Base-by-base conservation (phyloP, 805 yeast genomes). In the Clavispora phyllophila region DNA sequence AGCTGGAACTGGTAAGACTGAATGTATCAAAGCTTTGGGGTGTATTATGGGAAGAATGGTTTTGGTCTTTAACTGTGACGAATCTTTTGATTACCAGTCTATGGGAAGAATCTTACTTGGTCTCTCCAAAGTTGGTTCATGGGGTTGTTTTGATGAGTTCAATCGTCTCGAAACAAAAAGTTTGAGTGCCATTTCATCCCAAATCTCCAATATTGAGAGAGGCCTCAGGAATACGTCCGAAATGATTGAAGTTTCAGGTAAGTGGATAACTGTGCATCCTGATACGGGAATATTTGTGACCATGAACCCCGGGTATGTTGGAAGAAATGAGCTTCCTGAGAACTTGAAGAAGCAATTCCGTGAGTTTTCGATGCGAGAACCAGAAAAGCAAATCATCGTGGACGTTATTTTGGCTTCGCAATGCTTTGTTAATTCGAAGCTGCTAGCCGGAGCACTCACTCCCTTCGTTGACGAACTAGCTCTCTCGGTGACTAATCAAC, bases 1-100 rank as follows among this genome's bases (percentile, higher is more conserved):
- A 1, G 96, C 98, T 2, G 98, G 98, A 33, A 91, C 98, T 0
- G 98, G 98, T 50, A 91, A 91, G 57, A 91, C 98, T 0, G 98
- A 91, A 58, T 75, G 95, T 0, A 74, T 91, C 20, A 91, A 91
- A 58, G 86, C 95, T 0, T 66, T 90, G 24, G 96, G 93, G 1
- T 79, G 79, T 33, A 79, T 78, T 29, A 64, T 91, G 7, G 98
- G 98, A 7, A 73, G 79, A 44, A 77, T 80, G 76, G 96, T 88
- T 0, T 60, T 85, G 9, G 96, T 91, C 0, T 90, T 91, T 60
- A 83, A 88, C 57, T 91, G 98, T 66, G 98, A 91, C 54, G 96
- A 90, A 39, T 66, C 86, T 0, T 91, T 87, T 65, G 96, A 90
- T 54, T 84, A 75, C 54, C 83, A 76, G 43, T 76, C 95, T 0